phyloP scores from a whole-genome alignment of 257 asterid species.

The Striga asiatica region DNA sequence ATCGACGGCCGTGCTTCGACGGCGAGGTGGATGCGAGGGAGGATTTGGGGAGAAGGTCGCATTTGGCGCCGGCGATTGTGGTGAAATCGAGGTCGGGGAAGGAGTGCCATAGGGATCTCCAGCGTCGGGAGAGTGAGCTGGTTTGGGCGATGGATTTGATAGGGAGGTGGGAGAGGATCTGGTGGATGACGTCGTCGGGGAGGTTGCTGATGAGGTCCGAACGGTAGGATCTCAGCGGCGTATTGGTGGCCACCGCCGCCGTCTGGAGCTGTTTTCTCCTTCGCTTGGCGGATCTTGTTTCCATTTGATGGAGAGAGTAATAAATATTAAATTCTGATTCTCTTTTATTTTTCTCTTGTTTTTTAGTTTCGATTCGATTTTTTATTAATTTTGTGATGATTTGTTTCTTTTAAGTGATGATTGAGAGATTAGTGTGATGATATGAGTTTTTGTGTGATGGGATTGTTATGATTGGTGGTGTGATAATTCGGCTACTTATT shows the following conservation, averaged over 20 bases:
- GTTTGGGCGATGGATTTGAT: conserved; percentile 52
- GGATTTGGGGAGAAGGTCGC: conserved; percentile 5
- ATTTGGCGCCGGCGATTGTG: conserved; percentile 16
- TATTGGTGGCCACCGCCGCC: neutral
- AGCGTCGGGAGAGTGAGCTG: conserved; percentile 51
- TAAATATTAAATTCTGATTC: too few species aligned
- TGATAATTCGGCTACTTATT: too few species aligned
- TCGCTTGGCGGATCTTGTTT: conserved; percentile 67
- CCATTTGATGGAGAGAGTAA: conserved; percentile 60
- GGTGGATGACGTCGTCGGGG: conserved; percentile 61
- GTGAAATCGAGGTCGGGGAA: conserved; percentile 83
- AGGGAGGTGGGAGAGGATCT: conserved; percentile 42
- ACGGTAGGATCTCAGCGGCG: neutral
- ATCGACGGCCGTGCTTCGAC: conserved; percentile 10
- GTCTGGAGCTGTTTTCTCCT: conserved; percentile 21
- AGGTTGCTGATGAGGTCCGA: conserved; percentile 66
- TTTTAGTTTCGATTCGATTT: too few species aligned
- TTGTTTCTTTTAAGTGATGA: neutral
- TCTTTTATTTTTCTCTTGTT: too few species aligned
- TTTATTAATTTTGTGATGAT: conserved; percentile 1
- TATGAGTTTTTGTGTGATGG: too few species aligned
- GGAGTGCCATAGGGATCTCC: conserved; percentile 52
- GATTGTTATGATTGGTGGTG: too few species aligned
- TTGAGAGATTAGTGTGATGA: neutral
- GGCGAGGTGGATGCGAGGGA: neutral